Base-by-base conservation (phyloP, 257 asterid species). In the Capsicum rhomboideum region DNA sequence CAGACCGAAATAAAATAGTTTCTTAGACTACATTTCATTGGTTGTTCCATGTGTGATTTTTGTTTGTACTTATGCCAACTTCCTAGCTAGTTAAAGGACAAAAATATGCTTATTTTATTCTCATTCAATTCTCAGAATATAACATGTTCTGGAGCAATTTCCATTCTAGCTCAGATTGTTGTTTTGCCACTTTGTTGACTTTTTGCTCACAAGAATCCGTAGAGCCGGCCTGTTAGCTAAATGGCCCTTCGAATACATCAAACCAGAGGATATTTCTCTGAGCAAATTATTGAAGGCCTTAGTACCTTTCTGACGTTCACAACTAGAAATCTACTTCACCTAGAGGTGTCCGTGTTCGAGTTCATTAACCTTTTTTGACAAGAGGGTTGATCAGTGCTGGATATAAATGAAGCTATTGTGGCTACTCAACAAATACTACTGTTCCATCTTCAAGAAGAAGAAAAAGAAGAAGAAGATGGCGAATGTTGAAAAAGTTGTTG, bases 181-280 rank as follows among this genome's bases (percentile, higher is more conserved):
- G 55, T 37, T 80, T 80, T 61, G 16, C 61, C n/a, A 74, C 59
- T 59, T 53, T 69, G 82, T 80, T 46, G 18, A 31, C 44, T 4
- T 28, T 79, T n/a, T 82, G 11, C 56, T 66, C 26, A 50, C 29
- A 72, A 82, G 34, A 82, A 86, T 56, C 34, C 42, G 20, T 13
- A 82, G 23, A 69, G 83, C 82, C 58, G 46, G 79, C 84, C 80
- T 21, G 46, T 52, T 37, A 16, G 66, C 46, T 75, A 71, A 71
- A 75, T 63, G 85, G 17, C n/a, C 80, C 90, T 82, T 88, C 28
- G 89, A 21, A 84, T 80, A 50, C 78, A 83, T 83, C 91, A 82
- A 85, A 88, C 53, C 18, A 77, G 46, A 72, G 89, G 58, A 77
- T 77, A 77, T 77, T 50, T 49, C 81, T 26, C 63, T 50, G 26